A percentile compares a stretch with the other conserved stretches of the same genome.
Evolutionary conservation across 352 stramenopile species (phyloP).

Genomic region (Phytopythium kandeliae): DNA sequence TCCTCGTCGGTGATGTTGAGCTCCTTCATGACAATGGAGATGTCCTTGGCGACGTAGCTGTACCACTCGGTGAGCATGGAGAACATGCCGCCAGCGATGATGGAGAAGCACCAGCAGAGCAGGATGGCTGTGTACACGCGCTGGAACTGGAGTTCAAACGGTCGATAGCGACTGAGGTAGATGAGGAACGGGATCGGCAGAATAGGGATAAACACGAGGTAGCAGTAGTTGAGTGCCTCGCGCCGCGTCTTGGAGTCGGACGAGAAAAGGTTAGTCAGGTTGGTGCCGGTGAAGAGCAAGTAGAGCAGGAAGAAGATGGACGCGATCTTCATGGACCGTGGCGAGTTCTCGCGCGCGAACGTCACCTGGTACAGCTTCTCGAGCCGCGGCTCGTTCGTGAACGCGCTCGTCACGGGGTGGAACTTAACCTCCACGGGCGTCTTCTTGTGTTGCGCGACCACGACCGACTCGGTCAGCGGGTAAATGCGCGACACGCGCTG

Average conservation of each 20-base stretch:
- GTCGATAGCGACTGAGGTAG: slow-evolving; percentile 50
- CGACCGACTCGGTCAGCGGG: slow-evolving; percentile 63
- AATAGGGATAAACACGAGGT: slow-evolving; percentile 65
- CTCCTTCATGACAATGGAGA: slow-evolving; percentile 57
- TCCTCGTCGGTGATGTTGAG: slow-evolving; percentile 32
- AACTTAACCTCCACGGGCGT: slow-evolving; percentile 76
- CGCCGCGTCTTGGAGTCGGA: slow-evolving; percentile 41
- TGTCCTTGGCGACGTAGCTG: slow-evolving; percentile 65
- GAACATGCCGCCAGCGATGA: slow-evolving; percentile 73
- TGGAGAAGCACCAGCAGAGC: slow-evolving; percentile 66
- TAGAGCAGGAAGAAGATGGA: slow-evolving; percentile 69
- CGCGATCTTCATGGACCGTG: slow-evolving; percentile 52
- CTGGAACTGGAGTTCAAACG: slow-evolving; percentile 70
- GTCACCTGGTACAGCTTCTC: slow-evolving; percentile 81
- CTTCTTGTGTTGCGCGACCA: slow-evolving; percentile 65
- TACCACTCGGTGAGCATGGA: slow-evolving; percentile 83
- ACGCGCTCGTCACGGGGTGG: slow-evolving; percentile 64
- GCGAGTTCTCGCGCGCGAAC: slow-evolving; percentile 73
- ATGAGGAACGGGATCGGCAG: slow-evolving; percentile 61
- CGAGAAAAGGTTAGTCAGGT: slow-evolving; percentile 63
- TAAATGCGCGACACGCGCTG: slow-evolving; percentile 74
- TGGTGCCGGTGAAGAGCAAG: slow-evolving; percentile 65
- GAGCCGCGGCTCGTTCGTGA: slow-evolving; percentile 61
- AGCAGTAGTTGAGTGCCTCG: slow-evolving; percentile 53
- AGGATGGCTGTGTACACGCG: slow-evolving; percentile 64